Percentiles rank a stretch among this genome's conserved stretches.
These are phyloP conservation scores for Ambrosiella beaveri DNA, from an alignment of 2,329 filamentous ascomycete species.

Conservation along the genomic window DNA sequence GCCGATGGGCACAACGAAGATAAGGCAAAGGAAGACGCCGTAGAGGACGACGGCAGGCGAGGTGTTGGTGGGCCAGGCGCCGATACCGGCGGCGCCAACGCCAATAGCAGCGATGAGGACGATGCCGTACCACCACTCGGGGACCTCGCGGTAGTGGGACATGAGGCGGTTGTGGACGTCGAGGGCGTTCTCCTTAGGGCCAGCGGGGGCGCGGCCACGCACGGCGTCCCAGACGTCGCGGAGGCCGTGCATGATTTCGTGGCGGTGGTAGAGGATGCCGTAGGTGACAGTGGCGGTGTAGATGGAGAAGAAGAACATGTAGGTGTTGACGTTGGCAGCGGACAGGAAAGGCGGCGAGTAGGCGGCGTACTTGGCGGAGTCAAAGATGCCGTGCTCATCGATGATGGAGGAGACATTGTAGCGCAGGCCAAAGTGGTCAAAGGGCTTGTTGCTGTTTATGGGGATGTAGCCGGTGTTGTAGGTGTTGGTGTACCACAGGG, in stretches of 20 bases:
- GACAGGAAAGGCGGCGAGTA: constrained; percentile 36
- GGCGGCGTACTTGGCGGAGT: constrained; percentile 26
- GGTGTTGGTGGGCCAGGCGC: constrained; percentile 33
- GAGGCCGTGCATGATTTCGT: constrained; percentile 33
- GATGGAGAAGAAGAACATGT: constrained; percentile 38
- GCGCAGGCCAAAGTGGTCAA: constrained; percentile 28
- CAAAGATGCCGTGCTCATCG: constrained; percentile 28
- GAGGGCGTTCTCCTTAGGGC: constrained; percentile 18
- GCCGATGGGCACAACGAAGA: constrained; percentile 35
- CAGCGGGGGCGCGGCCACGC: constrained; percentile 18
- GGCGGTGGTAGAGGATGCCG: constrained; percentile 32
- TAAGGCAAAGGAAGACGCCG: constrained; percentile 29
- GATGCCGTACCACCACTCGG: constrained; percentile 37
- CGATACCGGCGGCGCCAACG: constrained; percentile 29
- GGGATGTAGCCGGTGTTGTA: constrained; percentile 39
- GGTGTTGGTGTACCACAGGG: constrained; percentile 40
- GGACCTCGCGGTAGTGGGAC: constrained; percentile 25
- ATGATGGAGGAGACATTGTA: constrained; percentile 30
- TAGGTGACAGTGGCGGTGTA: constrained; percentile 36
- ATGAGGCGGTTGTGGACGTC: constrained; percentile 20
- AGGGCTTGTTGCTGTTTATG: constrained; percentile 35
- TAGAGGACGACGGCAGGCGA: constrained; percentile 34
- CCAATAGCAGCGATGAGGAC: constrained; percentile 27
- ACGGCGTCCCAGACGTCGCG: constrained; percentile 29
- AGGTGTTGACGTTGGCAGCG: constrained; percentile 32